Percentiles rank a stretch among this genome's conserved stretches.
These are phyloP conservation scores for Fusarium zealandicum DNA, from an alignment of 2,329 filamentous ascomycete species.

Conservation along the genomic window DNA sequence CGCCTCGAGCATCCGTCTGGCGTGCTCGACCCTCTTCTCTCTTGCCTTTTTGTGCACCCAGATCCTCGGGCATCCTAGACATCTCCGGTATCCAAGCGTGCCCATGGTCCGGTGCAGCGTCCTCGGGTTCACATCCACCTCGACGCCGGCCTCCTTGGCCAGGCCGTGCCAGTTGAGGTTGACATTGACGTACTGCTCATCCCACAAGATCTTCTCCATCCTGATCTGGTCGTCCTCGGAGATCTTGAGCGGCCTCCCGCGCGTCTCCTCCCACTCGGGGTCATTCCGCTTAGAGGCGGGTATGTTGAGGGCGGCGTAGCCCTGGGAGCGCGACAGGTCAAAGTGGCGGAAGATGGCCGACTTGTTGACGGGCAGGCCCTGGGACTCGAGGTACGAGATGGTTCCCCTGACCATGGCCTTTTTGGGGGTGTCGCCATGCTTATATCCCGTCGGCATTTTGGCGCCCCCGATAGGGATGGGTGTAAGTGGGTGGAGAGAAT, in stretches of 20 bases:
- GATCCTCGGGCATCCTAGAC: constrained; percentile 42
- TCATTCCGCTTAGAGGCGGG: constrained; percentile 46
- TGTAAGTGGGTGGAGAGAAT: constrained; percentile 40
- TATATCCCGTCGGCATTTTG: constrained; percentile 45
- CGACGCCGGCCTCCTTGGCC: constrained; percentile 46
- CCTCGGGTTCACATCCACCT: constrained; percentile 45
- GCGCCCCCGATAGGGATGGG: constrained; percentile 12
- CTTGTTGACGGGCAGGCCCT: constrained; percentile 50
- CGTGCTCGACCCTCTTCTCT: constrained; percentile 47
- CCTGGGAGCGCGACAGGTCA: constrained; percentile 49
- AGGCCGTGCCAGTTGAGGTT: constrained; percentile 47
- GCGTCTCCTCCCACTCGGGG: constrained; percentile 50
- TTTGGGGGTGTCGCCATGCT: constrained; percentile 48
- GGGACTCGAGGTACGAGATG: constrained; percentile 50
- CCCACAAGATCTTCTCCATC: constrained; percentile 51
- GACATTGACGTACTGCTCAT: constrained; percentile 43
- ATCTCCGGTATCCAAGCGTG: constrained; percentile 47
- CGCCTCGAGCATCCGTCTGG: constrained; percentile 44
- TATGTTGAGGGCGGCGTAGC: constrained; percentile 47
- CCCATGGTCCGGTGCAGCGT: constrained; percentile 50
- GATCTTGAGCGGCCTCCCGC: constrained; percentile 47
- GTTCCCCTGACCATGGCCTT: constrained; percentile 51
- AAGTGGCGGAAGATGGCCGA: constrained; percentile 51
- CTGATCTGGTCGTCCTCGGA: constrained; percentile 46
- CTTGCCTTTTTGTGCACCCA: constrained; percentile 44